These are phyloP conservation scores for Aspergillus egyptiacus DNA, from an alignment of 495 filamentous ascomycete genomes.

Conservation along the genomic window DNA sequence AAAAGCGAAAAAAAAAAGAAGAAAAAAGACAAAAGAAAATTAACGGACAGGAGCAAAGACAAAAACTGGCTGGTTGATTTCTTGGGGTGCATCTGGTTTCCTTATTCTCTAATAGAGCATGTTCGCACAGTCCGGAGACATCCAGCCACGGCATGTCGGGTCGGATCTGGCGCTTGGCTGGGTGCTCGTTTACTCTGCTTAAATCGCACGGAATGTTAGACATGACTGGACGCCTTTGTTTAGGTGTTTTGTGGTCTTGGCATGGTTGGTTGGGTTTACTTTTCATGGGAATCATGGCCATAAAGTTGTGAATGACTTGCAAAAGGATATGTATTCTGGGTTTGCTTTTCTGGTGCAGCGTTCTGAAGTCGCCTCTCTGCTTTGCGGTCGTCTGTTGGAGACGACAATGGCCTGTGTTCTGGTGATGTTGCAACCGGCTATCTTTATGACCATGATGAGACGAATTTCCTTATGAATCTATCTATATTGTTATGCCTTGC, in stretches of 20 bases:
- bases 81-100: conserved; percentile 15
- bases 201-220: conserved; percentile 9
- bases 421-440: conserved; percentile 23
- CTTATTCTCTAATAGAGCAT: conserved; percentile 24
- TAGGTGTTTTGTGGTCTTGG: background rate
- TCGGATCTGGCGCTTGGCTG: too few species aligned
- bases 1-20: conserved; percentile 6
- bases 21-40: conserved; percentile 8
- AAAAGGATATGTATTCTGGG: conserved; percentile 16
- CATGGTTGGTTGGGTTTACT: conserved; percentile 5
- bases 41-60: conserved; percentile 6
- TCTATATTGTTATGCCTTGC: conserved; percentile 22
- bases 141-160: background rate
- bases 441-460: conserved; percentile 43
- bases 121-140: conserved; percentile 3
- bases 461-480: conserved; percentile 38
- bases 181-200: background rate
- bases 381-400: conserved; percentile 14
- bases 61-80: conserved; percentile 10
- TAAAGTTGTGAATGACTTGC: conserved; percentile 12
- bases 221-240: conserved; percentile 1
- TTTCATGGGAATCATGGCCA: conserved; percentile 6
- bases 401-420: conserved; percentile 19
- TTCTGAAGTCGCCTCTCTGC: conserved; percentile 12
- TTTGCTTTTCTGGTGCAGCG: conserved; percentile 12